Conservation (phyloP, 495 filamentous ascomycete genomes). For the Trichoderma asperelloides region DNA sequence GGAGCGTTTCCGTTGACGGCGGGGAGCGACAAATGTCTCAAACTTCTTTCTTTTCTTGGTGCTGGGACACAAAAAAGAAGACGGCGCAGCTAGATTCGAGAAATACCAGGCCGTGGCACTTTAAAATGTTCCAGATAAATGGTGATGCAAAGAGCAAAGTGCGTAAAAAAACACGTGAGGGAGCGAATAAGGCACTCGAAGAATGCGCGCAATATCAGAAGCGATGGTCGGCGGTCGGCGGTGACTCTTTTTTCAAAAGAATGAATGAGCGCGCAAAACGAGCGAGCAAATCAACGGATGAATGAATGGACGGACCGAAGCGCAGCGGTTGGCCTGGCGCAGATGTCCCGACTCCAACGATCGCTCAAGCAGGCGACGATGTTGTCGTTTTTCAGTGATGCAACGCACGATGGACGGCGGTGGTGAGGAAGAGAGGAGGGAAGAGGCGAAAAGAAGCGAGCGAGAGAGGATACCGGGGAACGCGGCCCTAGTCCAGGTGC, state of each 20-base stretch:
- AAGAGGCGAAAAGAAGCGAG: not conserved
- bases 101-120: not conserved
- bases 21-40: conserved; percentile 2
- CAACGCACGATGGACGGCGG: not conserved
- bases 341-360: not conserved
- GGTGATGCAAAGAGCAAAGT: not conserved
- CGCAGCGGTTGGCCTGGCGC: not conserved
- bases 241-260: not conserved
- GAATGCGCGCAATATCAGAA: not conserved
- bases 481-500: not conserved
- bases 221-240: not conserved
- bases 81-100: not conserved
- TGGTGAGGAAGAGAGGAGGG: not conserved
- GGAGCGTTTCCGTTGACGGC: conserved; percentile 2
- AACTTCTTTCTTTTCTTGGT: not conserved
- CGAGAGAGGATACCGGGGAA: not conserved
- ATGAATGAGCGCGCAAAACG: not conserved
- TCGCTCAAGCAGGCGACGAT: not conserved
- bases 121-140: not conserved
- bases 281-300: not conserved
- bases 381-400: not conserved
- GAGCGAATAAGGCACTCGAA: not conserved
- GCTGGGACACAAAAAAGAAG: not conserved
- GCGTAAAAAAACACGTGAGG: not conserved
- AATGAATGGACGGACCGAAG: conserved; percentile 5